Conservation (phyloP, 345 rosid species). For the Eucalyptus cloeziana region DNA sequence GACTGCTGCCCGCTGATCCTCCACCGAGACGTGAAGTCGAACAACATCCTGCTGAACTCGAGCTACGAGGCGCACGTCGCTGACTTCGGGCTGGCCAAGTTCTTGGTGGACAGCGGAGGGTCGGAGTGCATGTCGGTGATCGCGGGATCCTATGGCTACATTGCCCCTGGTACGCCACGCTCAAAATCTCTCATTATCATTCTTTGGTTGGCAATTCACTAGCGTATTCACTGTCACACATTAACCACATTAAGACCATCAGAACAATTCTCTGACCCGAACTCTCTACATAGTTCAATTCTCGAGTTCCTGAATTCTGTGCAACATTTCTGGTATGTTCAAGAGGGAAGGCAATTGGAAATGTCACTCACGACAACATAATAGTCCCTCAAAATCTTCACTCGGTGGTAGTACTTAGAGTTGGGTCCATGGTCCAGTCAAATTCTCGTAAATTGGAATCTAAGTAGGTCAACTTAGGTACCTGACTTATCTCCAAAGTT, state of each 20-base stretch:
- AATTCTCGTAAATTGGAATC: neutral
- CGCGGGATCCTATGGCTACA: constrained; percentile 72
- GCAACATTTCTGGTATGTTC: neutral
- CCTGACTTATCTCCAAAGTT: neutral
- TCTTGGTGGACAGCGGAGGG: constrained; percentile 35
- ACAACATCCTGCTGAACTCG: constrained; percentile 49
- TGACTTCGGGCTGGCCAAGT: constrained; percentile 67
- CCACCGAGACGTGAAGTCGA: constrained; percentile 72
- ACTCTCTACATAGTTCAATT: neutral
- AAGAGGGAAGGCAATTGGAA: neutral
- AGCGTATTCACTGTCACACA: neutral
- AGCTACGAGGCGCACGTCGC: constrained; percentile 70
- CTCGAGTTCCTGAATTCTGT: neutral
- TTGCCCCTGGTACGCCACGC: constrained; percentile 47
- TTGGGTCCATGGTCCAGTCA: neutral
- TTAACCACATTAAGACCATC: neutral
- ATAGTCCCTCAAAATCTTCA: neutral
- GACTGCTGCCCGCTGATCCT: constrained; percentile 60
- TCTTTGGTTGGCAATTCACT: neutral
- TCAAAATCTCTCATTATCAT: neutral
- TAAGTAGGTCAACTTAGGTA: neutral
- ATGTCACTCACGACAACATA: neutral
- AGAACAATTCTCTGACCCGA: neutral
- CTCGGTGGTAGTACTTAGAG: neutral
- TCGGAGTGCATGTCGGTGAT: constrained; percentile 72